Base-by-base conservation (phyloP, 768 basidiomycete genomes). In the Hypholoma sublateritium region DNA sequence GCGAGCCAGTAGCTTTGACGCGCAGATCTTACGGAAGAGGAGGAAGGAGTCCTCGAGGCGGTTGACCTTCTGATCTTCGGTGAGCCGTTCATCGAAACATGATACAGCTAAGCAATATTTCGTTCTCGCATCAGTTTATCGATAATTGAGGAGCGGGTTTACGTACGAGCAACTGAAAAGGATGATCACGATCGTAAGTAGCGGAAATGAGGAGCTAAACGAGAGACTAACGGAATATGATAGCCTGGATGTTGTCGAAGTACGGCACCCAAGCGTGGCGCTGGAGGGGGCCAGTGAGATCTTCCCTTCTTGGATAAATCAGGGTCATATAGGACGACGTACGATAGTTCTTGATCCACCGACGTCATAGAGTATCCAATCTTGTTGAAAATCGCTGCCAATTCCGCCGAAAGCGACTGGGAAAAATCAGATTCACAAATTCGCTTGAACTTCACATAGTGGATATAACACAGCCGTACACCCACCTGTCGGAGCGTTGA, bases 241-340 rank as follows among this genome's bases (percentile, higher is more conserved):
- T 86, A 4, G 88, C 86, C 63, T 88, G 82, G 19, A 88, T 80
- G 59, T 83, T 82, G 59, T 90, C 86, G 53, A 91, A 91, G 67
- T 80, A 89, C 2, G 87, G 83, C 3, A 86, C 72, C 89, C 89
- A 91, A 24, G 85, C 85, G 43, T 83, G 78, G 13, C 89, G 84
- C 85, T 89, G 39, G n/a, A 34, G 17, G 53, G 51, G 9, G 50
- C 43, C 24, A 9, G 28, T 16, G n/a, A 36, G 21, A 8, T 21
- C 41, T 16, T 11, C 4, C 37, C 34, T 43, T 13, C n/a, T 16
- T n/a, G 5, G 13, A 32, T 3, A 22, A 13, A 16, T 17, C 0
- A 37, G 7, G 39, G 35, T n/a, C n/a, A 28, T 53, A 45, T 49
- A 35, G 22, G 21, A 28, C n/a, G 28, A 64, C 77, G 11, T 62